Evolutionary conservation across 192 early-diverging fungal species (phyloP), one percentile per base, ranked within the genome.

Genomic region (Mortierella hygrophila): DNA sequence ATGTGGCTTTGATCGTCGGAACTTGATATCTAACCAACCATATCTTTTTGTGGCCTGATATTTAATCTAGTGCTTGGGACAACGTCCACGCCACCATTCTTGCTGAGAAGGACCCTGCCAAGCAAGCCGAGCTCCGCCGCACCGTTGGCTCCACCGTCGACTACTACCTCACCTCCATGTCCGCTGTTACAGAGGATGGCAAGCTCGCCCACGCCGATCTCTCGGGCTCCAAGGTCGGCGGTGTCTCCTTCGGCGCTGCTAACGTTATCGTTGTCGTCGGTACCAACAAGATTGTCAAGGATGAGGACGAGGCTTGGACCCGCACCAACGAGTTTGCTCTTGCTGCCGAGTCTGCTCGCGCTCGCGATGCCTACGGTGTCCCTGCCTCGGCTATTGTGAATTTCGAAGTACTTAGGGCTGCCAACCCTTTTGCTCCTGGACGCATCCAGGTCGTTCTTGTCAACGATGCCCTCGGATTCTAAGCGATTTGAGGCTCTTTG

Each of bases 261-360:
- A 88, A 88, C 42, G 76, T 83, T 7, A 82, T 89, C 60, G 81
- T 89, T 46, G 42, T 89, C 18, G 79, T 42, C 16, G 88, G 88
- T 49, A 69, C 81, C 37, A 89, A 89, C 77, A 89, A 89, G 77
- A 89, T 89, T 80, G 88, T 89, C 47, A 88, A 87, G 77, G 88
- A 89, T 69, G 76, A 82, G 69, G 85, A 76, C 1, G 88, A 86
- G 63, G 88, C 88, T 20, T 77, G 63, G 80, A 76, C 71, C 20
- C 84, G 88, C 26, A 80, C 82, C 68, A 79, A 82, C 23, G 85
- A 83, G 41, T 89, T 81, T 81, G 87, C 88, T 1, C 74, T 83
- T 32, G 55, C 70, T 54, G 81, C 77, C 40, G 88, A 89, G 78
- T 80, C 77, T 42, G 88, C 88, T 13, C 88, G 88, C 72, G 86